phyloP scores from a whole-genome alignment of 192 early-diverging fungal genomes.

The Chytriomyces sp. region DNA sequence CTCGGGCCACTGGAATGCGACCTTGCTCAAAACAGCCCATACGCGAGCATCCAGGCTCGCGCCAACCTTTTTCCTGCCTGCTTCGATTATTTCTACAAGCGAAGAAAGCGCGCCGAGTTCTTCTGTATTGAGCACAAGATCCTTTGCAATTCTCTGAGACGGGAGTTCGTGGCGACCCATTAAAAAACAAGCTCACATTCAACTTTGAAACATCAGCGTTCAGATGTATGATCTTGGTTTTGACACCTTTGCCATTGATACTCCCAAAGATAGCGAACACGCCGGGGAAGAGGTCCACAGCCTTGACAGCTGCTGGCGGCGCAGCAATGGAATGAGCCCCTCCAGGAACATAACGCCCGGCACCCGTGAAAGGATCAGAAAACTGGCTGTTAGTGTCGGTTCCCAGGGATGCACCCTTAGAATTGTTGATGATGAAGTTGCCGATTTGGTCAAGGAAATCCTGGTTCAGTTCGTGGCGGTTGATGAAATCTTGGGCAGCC shows the following conservation, averaged over 20 bases:
- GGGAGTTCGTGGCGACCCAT: too few species aligned
- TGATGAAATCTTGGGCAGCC: conserved; percentile 90
- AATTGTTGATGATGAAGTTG: conserved; percentile 89
- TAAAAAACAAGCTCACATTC: conserved; percentile 5
- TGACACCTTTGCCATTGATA: conserved; percentile 71
- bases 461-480: conserved; percentile 75
- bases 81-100: conserved; percentile 26
- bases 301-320: not conserved
- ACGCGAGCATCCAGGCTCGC: conserved; percentile 45
- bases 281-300: conserved; percentile 12
- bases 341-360: conserved; percentile 25
- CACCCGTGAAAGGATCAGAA: conserved; percentile 69
- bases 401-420: conserved; percentile 65
- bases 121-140: not conserved
- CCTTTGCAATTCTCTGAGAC: not conserved
- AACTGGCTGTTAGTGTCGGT: conserved; percentile 1
- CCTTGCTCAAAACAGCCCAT: conserved; percentile 49
- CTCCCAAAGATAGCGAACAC: conserved; percentile 67
- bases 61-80: conserved; percentile 27
- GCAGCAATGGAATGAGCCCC: not conserved
- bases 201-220: conserved; percentile 53
- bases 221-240: conserved; percentile 73
- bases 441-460: conserved; percentile 91
- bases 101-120: conserved; percentile 17
- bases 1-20: conserved; percentile 71